phyloP scores from a whole-genome alignment of 2,329 filamentous ascomycete species.

The Pseudogymnoascus sp. region DNA sequence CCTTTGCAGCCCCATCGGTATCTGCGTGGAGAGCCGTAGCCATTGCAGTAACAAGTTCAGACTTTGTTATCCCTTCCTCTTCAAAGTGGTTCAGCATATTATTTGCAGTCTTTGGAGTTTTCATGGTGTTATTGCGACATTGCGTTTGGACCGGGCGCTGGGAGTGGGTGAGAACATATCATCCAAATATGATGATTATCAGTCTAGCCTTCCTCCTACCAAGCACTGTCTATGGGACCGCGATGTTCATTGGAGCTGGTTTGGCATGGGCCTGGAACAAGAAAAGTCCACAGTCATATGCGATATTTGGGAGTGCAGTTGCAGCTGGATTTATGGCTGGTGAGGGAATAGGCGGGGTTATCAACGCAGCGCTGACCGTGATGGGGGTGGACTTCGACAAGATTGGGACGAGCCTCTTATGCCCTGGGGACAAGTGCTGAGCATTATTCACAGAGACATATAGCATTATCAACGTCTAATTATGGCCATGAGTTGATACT shows the following conservation, averaged over 20 bases:
- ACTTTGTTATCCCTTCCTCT: constrained; percentile 15
- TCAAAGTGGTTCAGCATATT: constrained; percentile 4
- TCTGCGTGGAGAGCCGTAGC: constrained; percentile 17
- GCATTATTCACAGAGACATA: neutral
- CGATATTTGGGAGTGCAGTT: constrained; percentile 16
- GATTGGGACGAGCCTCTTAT: constrained; percentile 4
- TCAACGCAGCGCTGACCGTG: constrained; percentile 15
- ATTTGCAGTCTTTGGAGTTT: neutral
- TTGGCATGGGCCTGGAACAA: constrained; percentile 14
- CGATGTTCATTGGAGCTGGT: constrained; percentile 17
- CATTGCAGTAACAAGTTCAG: constrained; percentile 15
- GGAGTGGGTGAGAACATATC: constrained; percentile 1
- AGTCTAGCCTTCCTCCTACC: constrained; percentile 16
- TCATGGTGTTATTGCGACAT: neutral
- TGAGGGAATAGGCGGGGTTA: constrained; percentile 18
- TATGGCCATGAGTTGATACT: neutral
- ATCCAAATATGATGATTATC: constrained; percentile 17
- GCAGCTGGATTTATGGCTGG: constrained; percentile 18
- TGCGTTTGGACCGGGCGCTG: neutral
- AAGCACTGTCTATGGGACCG: constrained; percentile 17
- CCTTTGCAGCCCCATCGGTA: constrained; percentile 16
- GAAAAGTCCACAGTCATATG: constrained; percentile 12
- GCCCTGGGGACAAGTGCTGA: neutral
- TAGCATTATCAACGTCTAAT: neutral
- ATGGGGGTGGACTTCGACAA: constrained; percentile 2